phyloP scores from a whole-genome alignment of 2,329 filamentous ascomycete genomes.

The Penicillium janthinellum region DNA sequence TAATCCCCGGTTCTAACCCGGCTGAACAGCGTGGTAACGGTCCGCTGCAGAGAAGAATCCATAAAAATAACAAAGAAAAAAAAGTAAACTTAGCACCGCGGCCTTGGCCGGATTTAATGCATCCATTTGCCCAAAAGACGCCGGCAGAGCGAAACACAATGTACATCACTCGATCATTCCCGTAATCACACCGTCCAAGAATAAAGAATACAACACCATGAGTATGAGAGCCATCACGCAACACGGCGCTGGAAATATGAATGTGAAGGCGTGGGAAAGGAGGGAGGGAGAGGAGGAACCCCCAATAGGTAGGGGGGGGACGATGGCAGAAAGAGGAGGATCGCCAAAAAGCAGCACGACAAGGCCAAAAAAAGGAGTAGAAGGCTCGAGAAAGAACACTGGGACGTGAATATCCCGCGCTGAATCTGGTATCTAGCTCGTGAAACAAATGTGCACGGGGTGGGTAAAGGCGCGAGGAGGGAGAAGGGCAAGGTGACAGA shows the following conservation, averaged over 20 bases:
- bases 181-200: constrained; percentile 10
- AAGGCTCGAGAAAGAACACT: constrained; percentile 10
- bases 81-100: constrained; percentile 3
- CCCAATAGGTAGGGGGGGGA: neutral
- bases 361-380: constrained; percentile 12
- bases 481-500: neutral
- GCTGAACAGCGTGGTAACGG: neutral
- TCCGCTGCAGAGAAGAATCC: neutral
- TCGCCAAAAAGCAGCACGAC: constrained; percentile 20
- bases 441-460: constrained; percentile 7
- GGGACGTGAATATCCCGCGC: constrained; percentile 10
- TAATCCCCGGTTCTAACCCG: constrained; percentile 14
- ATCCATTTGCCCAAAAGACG: constrained; percentile 25
- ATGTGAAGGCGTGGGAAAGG: constrained; percentile 12
- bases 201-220: constrained; percentile 15
- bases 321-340: neutral
- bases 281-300: constrained; percentile 8
- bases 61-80: constrained; percentile 2
- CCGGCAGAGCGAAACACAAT: constrained; percentile 28
- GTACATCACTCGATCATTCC: constrained; percentile 26
- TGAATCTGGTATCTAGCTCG: constrained; percentile 26
- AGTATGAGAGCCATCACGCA: constrained; percentile 13
- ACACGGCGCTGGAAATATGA: constrained; percentile 1
- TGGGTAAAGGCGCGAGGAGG: neutral
- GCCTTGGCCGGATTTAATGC: constrained; percentile 23